These are phyloP conservation scores for Basidiobolus meristosporus DNA, from an alignment of 371 early-diverging fungal species.

Conservation along the genomic window DNA sequence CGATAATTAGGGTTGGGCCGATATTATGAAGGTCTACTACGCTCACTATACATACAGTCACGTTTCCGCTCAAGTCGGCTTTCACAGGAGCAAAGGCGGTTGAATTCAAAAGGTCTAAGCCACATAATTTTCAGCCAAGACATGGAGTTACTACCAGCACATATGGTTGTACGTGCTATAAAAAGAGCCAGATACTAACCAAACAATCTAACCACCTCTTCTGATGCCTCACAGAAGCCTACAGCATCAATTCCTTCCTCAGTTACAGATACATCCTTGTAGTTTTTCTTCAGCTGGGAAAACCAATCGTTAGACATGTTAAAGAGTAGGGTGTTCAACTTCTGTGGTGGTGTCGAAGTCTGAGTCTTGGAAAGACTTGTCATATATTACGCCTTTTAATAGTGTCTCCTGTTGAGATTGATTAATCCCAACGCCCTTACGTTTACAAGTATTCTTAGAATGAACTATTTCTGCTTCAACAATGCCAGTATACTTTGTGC, in stretches of 20 bases:
- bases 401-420: no score
- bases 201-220: constrained; percentile 61
- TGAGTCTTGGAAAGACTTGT: no score
- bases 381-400: no score
- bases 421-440: no score
- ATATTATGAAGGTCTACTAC: background rate
- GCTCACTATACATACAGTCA: constrained; percentile 26
- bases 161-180: no score
- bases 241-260: constrained; percentile 54
- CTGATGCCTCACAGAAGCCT: constrained; percentile 75
- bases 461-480: no score
- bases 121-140: background rate
- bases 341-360: no score
- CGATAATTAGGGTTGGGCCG: background rate
- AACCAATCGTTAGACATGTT: no score
- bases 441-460: no score
- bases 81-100: constrained; percentile 69
- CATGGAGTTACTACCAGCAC: no score
- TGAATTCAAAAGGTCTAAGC: constrained; percentile 38
- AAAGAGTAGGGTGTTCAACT: no score
- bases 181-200: constrained; percentile 24
- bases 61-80: constrained; percentile 77
- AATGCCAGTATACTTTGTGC: no score
- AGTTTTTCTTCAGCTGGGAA: constrained; percentile 24
- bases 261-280: constrained; percentile 38